phyloP scores from a whole-genome alignment of 1,139 yeast genomes.

The Saccharomyces hybrid region DNA sequence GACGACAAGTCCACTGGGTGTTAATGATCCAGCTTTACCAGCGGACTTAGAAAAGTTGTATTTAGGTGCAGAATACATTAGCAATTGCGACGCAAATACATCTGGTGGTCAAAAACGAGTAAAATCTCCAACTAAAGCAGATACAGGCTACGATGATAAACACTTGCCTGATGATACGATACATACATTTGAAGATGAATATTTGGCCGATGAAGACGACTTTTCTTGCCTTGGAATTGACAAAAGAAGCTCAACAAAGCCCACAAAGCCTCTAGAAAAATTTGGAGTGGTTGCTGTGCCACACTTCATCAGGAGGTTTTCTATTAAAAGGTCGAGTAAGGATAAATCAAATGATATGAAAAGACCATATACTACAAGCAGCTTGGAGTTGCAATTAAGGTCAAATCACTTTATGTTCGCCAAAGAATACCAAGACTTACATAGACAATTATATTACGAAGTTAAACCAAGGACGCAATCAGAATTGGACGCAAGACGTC shows the following conservation, averaged over 20 bases:
- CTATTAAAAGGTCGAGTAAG: conserved; percentile 3
- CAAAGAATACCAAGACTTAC: conserved; percentile 11
- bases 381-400: conserved; percentile 13
- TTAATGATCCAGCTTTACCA: conserved; percentile 9
- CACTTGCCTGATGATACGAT: conserved; percentile 1
- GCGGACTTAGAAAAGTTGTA: conserved; percentile 14
- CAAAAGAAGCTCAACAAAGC: background rate
- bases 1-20: background rate
- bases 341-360: background rate
- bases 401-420: conserved; percentile 7
- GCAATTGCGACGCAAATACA: conserved; percentile 1
- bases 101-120: conserved; percentile 3
- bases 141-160: background rate
- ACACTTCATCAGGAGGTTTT: conserved; percentile 10
- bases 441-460: conserved; percentile 7
- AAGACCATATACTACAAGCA: conserved; percentile 10
- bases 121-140: conserved; percentile 2
- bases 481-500: conserved; percentile 10
- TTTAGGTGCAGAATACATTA: conserved; percentile 13
- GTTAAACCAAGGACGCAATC: conserved; percentile 1
- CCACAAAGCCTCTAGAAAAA: conserved; percentile 4
- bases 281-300: conserved; percentile 12
- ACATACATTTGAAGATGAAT: background rate
- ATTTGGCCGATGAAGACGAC: conserved; percentile 3
- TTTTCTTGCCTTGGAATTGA: conserved; percentile 1